These are phyloP conservation scores for Nidularia pulvinata DNA, from an alignment of 768 basidiomycete species.

Conservation along the genomic window DNA sequence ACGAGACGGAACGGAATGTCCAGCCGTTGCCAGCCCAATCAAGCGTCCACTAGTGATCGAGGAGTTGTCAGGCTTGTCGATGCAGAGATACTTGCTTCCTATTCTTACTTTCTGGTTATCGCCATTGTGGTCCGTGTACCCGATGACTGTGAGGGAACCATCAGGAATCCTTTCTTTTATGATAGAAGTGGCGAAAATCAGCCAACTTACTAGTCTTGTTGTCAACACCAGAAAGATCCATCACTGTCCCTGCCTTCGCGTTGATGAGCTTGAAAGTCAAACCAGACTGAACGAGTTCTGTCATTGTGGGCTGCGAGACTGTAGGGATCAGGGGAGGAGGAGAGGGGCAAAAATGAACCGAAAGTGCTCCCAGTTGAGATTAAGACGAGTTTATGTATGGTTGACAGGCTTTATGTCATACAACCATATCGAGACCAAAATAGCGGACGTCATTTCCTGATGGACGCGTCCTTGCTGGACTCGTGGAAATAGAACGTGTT, in stretches of 20 bases:
- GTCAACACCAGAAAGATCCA: slow-evolving; percentile 58
- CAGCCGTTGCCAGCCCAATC: slow-evolving; percentile 33
- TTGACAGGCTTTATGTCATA: slow-evolving; percentile 1
- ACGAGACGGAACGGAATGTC: slow-evolving; percentile 38
- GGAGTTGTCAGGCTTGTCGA: no score
- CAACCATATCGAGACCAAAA: neutral
- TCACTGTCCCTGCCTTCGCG: slow-evolving; percentile 45
- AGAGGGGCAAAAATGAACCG: neutral
- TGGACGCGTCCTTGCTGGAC: neutral
- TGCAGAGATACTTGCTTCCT: no score
- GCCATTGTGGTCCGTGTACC: slow-evolving; percentile 38
- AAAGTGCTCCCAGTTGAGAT: neutral
- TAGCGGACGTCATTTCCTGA: neutral
- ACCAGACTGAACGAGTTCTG: slow-evolving; percentile 31
- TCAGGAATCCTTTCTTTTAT: no score
- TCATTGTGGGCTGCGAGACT: slow-evolving; percentile 10
- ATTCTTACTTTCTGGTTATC: slow-evolving; percentile 45
- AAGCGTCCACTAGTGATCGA: slow-evolving; percentile 42
- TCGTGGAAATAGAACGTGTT: neutral
- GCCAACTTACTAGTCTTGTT: slow-evolving; percentile 37
- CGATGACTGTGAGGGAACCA: slow-evolving; percentile 36
- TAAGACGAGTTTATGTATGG: neutral
- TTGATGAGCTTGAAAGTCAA: slow-evolving; percentile 46
- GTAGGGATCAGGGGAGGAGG: neutral
- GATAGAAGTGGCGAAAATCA: neutral